Base-by-base conservation (phyloP, 306 rosid genomes). In the Vicia sativa region DNA sequence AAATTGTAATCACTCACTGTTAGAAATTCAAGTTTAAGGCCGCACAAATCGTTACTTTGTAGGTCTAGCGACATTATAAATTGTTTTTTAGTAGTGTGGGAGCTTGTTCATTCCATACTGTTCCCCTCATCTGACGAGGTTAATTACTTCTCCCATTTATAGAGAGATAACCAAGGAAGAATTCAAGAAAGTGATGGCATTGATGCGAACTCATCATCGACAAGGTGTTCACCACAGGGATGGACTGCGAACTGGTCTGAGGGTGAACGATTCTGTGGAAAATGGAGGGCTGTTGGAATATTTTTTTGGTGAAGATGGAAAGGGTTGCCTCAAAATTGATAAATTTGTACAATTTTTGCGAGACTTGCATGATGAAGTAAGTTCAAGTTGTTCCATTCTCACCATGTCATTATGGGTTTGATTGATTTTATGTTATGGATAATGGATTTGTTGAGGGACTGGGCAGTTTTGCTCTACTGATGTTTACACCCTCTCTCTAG, bases 161-260 rank as follows among this genome's bases (percentile, higher is more conserved):
- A 92, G 98, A 65, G 84, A 81, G 82, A 89, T 92, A 73, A 89
- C 68, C 53, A 86, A 81, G 82, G 87, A 86, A 69, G 98, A 92
- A 82, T 92, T 92, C 87, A 89, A 92, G 84, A 84, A 89, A 86
- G 96, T 89, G 65, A 89, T 92, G 96, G 84, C 84, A 74, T 83
- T 87, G 79, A 89, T 92, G 98, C 96, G 96, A 70, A 76, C 91
- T 68, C 86, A 80, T 64, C 84, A 86, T 71, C 78, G 98, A 49
- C 93, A 87, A 56, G 96, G 95, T 23, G 85, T 80, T 86, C 65
- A 84, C 10, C 90, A 89, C 67, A 81, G 86, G 68, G 79, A 76
- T 75, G 93, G 98, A 76, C 79, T 25, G 66, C 89, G 89, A 67
- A 58, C 69, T 83, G 89, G 89, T 31, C 71, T 86, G 31, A 87